phyloP scores from a whole-genome alignment of 129 eudicot genomes.

The Mikania micrantha region DNA sequence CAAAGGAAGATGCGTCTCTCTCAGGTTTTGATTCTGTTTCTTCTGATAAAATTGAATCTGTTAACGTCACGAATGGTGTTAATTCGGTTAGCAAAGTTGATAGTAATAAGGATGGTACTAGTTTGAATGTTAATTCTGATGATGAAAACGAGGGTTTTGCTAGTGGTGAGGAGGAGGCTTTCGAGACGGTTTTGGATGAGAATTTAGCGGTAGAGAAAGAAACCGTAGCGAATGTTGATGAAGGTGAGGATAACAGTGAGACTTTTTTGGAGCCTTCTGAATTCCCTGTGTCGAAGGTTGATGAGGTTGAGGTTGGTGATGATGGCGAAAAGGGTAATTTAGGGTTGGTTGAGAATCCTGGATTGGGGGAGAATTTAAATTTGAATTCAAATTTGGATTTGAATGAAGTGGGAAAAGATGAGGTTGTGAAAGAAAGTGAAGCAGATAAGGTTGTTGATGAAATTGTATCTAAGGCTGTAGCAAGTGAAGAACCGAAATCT shows the following conservation, averaged over 20 bases:
- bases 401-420: constrained; percentile 7
- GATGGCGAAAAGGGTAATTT: constrained; percentile 26
- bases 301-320: constrained; percentile 23
- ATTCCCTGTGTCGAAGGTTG: constrained; percentile 8
- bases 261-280: constrained; percentile 34
- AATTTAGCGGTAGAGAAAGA: constrained; percentile 23
- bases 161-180: constrained; percentile 67
- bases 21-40: constrained; percentile 39
- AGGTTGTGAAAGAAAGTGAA: neutral
- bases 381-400: neutral
- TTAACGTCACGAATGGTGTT: constrained; percentile 13
- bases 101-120: constrained; percentile 6
- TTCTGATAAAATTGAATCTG: constrained; percentile 17
- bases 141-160: constrained; percentile 47
- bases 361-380: neutral
- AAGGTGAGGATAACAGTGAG: constrained; percentile 27
- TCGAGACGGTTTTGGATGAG: constrained; percentile 30
- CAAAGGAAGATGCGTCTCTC: constrained; percentile 34
- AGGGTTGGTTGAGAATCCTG: constrained; percentile 5
- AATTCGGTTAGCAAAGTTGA: constrained; percentile 11
- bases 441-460: constrained; percentile 30
- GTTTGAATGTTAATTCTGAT: constrained; percentile 18
- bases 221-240: constrained; percentile 22
- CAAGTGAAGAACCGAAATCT: constrained; percentile 11
- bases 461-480: neutral